phyloP scores from a whole-genome alignment of 495 filamentous ascomycete genomes.

The Talaromyces ruber region DNA sequence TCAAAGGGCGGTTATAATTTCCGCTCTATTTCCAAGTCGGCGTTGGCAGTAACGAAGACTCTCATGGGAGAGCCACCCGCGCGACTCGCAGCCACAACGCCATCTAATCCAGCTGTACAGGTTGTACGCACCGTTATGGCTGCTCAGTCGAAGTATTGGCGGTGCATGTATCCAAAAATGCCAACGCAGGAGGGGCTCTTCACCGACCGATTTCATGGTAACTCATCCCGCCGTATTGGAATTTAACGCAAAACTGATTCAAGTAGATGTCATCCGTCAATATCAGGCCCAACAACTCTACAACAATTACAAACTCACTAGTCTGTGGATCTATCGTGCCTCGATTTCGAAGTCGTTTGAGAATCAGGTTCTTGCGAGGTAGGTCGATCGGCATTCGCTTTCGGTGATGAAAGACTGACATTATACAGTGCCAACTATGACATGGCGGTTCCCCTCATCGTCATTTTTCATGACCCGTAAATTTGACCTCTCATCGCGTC shows the following conservation, averaged over 20 bases:
- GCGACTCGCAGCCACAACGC: slow-evolving; percentile 42
- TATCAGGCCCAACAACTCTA: slow-evolving; percentile 63
- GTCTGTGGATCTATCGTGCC: slow-evolving; percentile 63
- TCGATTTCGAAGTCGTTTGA: slow-evolving; percentile 69
- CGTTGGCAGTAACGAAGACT: slow-evolving; percentile 81
- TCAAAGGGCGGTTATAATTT: slow-evolving; percentile 85
- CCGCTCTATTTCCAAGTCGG: slow-evolving; percentile 81
- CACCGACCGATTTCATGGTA: slow-evolving; percentile 49
- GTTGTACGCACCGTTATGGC: slow-evolving; percentile 45
- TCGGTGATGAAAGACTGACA: slow-evolving; percentile 16
- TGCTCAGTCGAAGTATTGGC: slow-evolving; percentile 51
- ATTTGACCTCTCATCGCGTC: slow-evolving; percentile 16
- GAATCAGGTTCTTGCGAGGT: slow-evolving; percentile 84
- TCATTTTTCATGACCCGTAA: slow-evolving; percentile 80
- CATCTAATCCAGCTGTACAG: slow-evolving; percentile 35
- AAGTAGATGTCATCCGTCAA: slow-evolving; percentile 58
- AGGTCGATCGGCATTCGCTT: slow-evolving; percentile 13
- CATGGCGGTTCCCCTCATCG: slow-evolving; percentile 47
- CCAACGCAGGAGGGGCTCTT: slow-evolving; percentile 19
- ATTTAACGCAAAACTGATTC: slow-evolving; percentile 5
- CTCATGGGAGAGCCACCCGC: slow-evolving; percentile 93
- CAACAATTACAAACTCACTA: slow-evolving; percentile 64
- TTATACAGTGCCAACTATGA: slow-evolving; percentile 42
- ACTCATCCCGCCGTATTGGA: no score
- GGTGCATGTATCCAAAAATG: slow-evolving; percentile 46